Evolutionary conservation across 495 filamentous ascomycete species (phyloP).

Genomic region (Pseudomonodictys pantanalensis): DNA sequence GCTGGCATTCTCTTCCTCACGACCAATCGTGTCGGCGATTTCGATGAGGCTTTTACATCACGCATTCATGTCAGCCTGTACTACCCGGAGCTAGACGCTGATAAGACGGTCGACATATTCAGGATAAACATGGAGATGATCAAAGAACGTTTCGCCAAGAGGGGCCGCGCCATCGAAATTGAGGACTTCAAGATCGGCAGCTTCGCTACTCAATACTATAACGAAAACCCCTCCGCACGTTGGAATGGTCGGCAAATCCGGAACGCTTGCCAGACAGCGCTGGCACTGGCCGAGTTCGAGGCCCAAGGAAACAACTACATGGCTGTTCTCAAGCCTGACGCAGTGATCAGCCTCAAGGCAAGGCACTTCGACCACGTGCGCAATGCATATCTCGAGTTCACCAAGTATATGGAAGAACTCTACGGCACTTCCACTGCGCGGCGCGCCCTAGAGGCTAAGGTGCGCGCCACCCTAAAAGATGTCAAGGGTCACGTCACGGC

Average conservation of each 20-base stretch:
- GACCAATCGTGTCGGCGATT: not conserved
- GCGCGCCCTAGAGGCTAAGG: not conserved
- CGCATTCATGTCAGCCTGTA: constrained; percentile 5
- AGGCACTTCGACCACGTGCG: not conserved
- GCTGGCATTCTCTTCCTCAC: constrained; percentile 3
- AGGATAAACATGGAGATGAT: not conserved
- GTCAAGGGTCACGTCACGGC: too few species aligned
- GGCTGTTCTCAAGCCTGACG: not conserved
- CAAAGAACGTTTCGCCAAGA: not conserved
- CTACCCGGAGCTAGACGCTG: not conserved
- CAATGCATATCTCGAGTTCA: not conserved
- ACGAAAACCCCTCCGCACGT: not conserved
- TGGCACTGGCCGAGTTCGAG: not conserved
- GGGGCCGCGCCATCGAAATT: not conserved
- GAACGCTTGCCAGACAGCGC: not conserved
- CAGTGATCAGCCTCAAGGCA: not conserved
- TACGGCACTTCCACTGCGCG: not conserved
- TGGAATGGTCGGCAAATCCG: not conserved
- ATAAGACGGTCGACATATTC: not conserved
- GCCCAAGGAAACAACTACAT: not conserved
- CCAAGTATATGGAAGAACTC: not conserved
- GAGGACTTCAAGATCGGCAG: not conserved
- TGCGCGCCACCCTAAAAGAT: too few species aligned
- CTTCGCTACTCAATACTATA: not conserved
- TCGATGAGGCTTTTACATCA: not conserved